Evolutionary conservation across 352 stramenopile genomes (phyloP), one percentile per base, ranked within the genome.

Genomic region (Stephanocyclus meneghinianus): DNA sequence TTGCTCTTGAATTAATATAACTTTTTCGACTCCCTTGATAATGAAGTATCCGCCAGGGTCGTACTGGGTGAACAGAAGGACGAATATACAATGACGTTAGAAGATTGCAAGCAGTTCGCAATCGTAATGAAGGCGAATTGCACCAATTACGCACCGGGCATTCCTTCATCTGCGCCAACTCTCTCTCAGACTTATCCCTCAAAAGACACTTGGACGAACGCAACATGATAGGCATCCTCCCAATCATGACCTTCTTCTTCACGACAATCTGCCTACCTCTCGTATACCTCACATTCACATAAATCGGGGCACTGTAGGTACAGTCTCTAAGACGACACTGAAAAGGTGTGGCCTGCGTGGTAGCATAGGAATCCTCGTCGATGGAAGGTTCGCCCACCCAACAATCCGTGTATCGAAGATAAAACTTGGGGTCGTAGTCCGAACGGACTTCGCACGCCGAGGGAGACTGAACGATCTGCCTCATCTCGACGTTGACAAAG

Each of bases 11-110:
- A 99, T 99, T 2, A 99, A 88, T 85, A 99, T 98, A 16, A 99
- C 97, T 80, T 99, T 99, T 86, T 99, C 97, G 0, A 97, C 91
- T 16, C 96, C 97, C 78, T 98, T 98, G 30, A 99, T 96, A 75
- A 99, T 96, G 74, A 99, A 99, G 86, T 99, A 99, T 71, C 98
- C 97, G 77, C 98, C 98, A 26, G 97, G 97, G 89, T 99, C 97
- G 85, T 99, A 98, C 18, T 62, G 53, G 1, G 10, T 26, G 5
- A 42, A 44, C 11, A 53, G 45, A 53, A 21, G 10, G n/a, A 21
- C 11, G 13, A 53, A 21, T 10, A 53, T 53, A 16, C 45, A 53
- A 53, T 53, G 13, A 53, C 11, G n/a, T 53, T 21, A 53, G n/a
- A 21, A 21, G 11, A 53, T 53, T 21, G 35, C 3, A 9, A 40